Percentiles rank a stretch among this genome's conserved stretches.
These are phyloP conservation scores for Dacryopinax spathularia DNA, from an alignment of 768 basidiomycete genomes.

Conservation along the genomic window DNA sequence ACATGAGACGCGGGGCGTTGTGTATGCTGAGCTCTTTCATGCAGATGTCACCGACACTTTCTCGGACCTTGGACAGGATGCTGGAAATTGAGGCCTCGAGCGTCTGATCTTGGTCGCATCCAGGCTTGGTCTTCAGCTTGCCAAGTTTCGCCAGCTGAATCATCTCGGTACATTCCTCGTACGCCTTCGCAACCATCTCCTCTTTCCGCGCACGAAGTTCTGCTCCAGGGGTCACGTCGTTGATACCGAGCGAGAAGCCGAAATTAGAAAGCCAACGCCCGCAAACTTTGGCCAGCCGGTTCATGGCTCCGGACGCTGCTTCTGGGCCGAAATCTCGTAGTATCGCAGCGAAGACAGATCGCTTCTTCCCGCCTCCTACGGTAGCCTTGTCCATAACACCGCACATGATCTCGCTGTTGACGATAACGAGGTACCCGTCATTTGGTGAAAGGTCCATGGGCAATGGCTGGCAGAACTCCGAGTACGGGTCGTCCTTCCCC, in stretches of 20 bases:
- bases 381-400: conserved; percentile 98
- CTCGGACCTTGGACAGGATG: conserved; percentile 86
- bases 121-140: conserved; percentile 89
- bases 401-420: conserved; percentile 98
- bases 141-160: conserved; percentile 86
- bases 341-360: conserved; percentile 96
- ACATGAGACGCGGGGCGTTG: conserved; percentile 97
- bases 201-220: conserved; percentile 71
- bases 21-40: conserved; percentile 96
- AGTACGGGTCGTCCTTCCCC: background rate
- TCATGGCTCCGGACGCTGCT: conserved; percentile 91
- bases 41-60: conserved; percentile 90
- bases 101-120: conserved; percentile 92
- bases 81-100: conserved; percentile 92
- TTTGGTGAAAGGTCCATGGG: conserved; percentile 78
- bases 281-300: conserved; percentile 84
- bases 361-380: conserved; percentile 96
- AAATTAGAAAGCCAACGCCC: conserved; percentile 92
- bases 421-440: conserved; percentile 92
- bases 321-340: conserved; percentile 91
- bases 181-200: conserved; percentile 70
- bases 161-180: conserved; percentile 69
- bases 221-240: conserved; percentile 93
- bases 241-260: conserved; percentile 96
- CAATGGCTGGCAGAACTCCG: conserved; percentile 26